Percentiles rank a stretch among this genome's conserved stretches.
These are phyloP conservation scores for Taphrina pruni DNA, from an alignment of 1,139 yeast species.

Conservation along the genomic window DNA sequence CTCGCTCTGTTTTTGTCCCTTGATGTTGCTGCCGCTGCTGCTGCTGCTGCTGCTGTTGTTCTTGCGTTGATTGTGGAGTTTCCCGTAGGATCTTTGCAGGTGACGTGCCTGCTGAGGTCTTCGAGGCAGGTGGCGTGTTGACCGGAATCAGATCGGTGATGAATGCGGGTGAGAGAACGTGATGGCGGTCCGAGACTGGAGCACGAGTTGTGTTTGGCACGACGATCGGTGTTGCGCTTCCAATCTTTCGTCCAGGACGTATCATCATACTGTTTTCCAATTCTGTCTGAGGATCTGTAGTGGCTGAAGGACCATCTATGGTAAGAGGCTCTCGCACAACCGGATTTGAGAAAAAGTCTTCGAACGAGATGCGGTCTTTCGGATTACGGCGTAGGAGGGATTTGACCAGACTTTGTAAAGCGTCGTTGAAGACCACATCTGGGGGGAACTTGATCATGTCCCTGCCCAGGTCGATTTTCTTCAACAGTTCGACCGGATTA, in stretches of 20 bases:
- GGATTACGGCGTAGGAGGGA: slow-evolving; percentile 82
- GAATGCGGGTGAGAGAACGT: slow-evolving; percentile 51
- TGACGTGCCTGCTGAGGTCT: background rate
- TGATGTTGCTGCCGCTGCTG: background rate
- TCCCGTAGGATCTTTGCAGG: background rate
- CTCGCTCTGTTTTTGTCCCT: background rate
- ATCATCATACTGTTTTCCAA: slow-evolving; percentile 28
- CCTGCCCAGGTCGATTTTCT: slow-evolving; percentile 79
- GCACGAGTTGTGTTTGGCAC: slow-evolving; percentile 12
- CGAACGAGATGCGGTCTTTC: slow-evolving; percentile 82
- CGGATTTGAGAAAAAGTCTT: slow-evolving; percentile 69
- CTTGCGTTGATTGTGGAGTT: background rate
- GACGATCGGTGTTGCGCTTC: slow-evolving; percentile 12
- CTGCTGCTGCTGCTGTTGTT: too few species aligned
- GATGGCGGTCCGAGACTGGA: background rate
- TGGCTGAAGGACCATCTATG: background rate
- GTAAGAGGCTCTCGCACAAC: slow-evolving; percentile 11
- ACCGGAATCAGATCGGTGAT: slow-evolving; percentile 38
- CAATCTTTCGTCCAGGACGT: slow-evolving; percentile 14
- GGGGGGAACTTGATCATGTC: slow-evolving; percentile 78
- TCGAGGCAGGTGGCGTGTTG: slow-evolving; percentile 29
- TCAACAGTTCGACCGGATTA: slow-evolving; percentile 85
- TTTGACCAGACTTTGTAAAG: slow-evolving; percentile 71
- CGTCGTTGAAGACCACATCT: slow-evolving; percentile 60
- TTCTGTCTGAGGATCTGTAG: slow-evolving; percentile 1